Conservation (phyloP, 2,329 filamentous ascomycete genomes). For the Botrytis deweyae region DNA sequence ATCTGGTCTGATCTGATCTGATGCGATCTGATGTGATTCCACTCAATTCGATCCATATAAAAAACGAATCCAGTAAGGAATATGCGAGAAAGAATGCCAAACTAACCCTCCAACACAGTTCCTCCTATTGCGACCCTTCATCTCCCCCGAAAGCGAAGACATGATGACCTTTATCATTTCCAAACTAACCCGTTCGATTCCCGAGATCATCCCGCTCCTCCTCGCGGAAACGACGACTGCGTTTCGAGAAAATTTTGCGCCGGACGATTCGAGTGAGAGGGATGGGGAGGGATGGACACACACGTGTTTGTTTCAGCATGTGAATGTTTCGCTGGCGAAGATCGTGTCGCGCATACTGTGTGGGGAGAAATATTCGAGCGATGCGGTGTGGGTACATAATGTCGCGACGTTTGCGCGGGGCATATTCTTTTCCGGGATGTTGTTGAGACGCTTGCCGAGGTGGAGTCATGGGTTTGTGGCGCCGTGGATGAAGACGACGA, state of each 20-base stretch:
- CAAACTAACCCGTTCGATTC: constrained; percentile 1
- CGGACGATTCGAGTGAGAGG: background rate
- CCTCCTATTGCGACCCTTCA: constrained; percentile 1
- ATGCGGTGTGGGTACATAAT: background rate
- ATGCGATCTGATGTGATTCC: background rate
- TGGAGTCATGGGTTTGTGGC: constrained; percentile 3
- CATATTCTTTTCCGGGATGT: constrained; percentile 6
- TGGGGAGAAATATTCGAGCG: constrained; percentile 7
- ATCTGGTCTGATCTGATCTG: background rate
- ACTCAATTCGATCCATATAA: background rate
- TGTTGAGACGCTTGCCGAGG: background rate
- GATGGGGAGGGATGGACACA: background rate
- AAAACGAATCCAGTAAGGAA: background rate
- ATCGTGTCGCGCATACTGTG: background rate
- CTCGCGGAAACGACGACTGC: background rate
- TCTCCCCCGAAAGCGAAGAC: constrained; percentile 12
- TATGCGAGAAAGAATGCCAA: background rate
- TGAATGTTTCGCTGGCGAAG: constrained; percentile 3
- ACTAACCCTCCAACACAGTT: background rate
- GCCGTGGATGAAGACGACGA: constrained; percentile 5
- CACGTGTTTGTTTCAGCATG: background rate
- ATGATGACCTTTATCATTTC: background rate
- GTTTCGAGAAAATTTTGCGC: constrained; percentile 2
- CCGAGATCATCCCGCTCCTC: constrained; percentile 1
- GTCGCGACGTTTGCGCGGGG: constrained; percentile 11